Percentiles rank a stretch among this genome's conserved stretches.
Evolutionary conservation across 306 rosid genomes (phyloP).

Genomic region (Sphenostylis stenocarpa): DNA sequence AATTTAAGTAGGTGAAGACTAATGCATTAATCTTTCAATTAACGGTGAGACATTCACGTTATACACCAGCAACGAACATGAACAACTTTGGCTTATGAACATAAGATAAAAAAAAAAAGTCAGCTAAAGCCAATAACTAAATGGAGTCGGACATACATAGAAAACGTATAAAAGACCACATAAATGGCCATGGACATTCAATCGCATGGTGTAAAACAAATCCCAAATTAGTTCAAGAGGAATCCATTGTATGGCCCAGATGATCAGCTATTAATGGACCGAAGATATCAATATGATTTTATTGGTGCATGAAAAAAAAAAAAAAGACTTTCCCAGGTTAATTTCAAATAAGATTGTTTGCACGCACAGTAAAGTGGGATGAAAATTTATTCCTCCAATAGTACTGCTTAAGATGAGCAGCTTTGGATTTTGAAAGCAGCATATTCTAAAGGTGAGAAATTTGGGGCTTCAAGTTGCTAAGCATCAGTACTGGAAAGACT

Average conservation of each 20-base stretch:
- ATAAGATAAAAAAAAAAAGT: too few species aligned
- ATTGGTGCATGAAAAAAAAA: neutral
- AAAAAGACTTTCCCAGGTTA: neutral
- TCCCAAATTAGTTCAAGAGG: neutral
- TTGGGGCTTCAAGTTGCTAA: neutral
- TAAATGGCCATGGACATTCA: neutral
- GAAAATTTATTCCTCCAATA: constrained; percentile 10
- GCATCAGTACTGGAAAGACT: too few species aligned
- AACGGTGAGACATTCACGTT: neutral
- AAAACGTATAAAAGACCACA: constrained; percentile 15
- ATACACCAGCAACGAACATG: neutral
- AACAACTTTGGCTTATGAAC: too few species aligned
- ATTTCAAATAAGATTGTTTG: neutral
- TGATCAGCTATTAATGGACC: constrained; percentile 7
- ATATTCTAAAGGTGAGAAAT: neutral
- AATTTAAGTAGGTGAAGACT: constrained; percentile 9
- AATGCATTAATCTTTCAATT: neutral
- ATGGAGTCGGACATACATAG: neutral
- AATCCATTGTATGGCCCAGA: neutral
- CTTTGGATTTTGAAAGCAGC: neutral
- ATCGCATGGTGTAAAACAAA: constrained; percentile 5
- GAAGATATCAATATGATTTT: neutral
- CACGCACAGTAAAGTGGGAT: neutral
- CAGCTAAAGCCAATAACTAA: neutral
- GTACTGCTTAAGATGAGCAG: neutral